Evolutionary conservation across 495 filamentous ascomycete species (phyloP).

Genomic region (Hypomontagnella submonticulosa): DNA sequence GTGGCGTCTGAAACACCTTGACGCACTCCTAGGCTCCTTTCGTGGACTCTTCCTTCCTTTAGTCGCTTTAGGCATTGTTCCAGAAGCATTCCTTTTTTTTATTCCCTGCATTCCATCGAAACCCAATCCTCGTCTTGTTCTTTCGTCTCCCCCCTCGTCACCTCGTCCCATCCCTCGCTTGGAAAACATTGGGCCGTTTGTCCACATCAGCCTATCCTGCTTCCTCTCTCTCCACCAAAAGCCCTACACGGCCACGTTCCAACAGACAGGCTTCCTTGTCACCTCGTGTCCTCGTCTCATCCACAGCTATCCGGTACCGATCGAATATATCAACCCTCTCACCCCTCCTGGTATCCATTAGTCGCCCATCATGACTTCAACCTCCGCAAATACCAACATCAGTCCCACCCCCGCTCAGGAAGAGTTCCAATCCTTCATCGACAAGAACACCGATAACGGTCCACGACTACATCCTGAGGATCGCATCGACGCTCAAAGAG

Average conservation of each 20-base stretch:
- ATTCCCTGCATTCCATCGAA: slow-evolving; percentile 36
- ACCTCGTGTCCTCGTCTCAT: slow-evolving; percentile 18
- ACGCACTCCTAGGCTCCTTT: slow-evolving; percentile 34
- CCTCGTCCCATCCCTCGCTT: slow-evolving; percentile 37
- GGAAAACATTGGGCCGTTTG: slow-evolving; percentile 14
- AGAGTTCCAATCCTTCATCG: slow-evolving; percentile 82
- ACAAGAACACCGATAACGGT: slow-evolving; percentile 61
- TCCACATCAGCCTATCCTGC: slow-evolving; percentile 25
- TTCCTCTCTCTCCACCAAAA: slow-evolving; percentile 25
- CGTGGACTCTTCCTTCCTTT: slow-evolving; percentile 16
- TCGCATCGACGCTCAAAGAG: slow-evolving; percentile 61
- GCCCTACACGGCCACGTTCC: slow-evolving; percentile 44
- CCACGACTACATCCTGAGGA: slow-evolving; percentile 64
- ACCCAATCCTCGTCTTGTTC: slow-evolving; percentile 22
- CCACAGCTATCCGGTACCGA: slow-evolving; percentile 22
- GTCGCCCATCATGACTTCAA: slow-evolving; percentile 62
- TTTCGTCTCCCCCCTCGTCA: slow-evolving; percentile 34
- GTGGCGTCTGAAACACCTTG: slow-evolving; percentile 46
- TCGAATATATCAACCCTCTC: slow-evolving; percentile 41
- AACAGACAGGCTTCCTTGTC: slow-evolving; percentile 14
- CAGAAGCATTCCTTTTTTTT: slow-evolving; percentile 49
- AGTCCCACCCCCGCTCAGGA: slow-evolving; percentile 75
- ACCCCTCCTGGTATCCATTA: slow-evolving; percentile 34
- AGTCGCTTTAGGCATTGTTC: slow-evolving; percentile 48
- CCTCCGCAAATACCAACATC: slow-evolving; percentile 39